These are phyloP conservation scores for Suillus subaureus DNA, from an alignment of 768 basidiomycete genomes.

Conservation along the genomic window DNA sequence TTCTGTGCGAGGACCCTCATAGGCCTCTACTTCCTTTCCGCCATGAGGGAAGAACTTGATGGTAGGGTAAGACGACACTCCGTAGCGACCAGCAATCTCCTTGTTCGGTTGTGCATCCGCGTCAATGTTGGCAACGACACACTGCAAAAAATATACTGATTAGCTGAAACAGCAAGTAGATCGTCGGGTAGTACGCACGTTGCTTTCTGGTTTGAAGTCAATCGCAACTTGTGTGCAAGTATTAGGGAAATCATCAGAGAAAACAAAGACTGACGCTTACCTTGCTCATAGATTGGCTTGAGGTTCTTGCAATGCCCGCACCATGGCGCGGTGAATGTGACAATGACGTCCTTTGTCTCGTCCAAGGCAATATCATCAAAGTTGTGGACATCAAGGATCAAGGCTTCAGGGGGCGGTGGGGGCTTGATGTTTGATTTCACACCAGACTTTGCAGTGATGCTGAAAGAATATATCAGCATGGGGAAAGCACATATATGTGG, in stretches of 20 bases:
- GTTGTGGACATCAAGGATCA: constrained; percentile 66
- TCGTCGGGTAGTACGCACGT: constrained; percentile 47
- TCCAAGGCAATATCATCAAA: constrained; percentile 80
- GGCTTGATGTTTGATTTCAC: constrained; percentile 88
- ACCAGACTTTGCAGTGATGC: constrained; percentile 73
- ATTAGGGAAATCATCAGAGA: constrained; percentile 5
- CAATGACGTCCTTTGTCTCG: constrained; percentile 77
- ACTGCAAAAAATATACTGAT: constrained; percentile 45
- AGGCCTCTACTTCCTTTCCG: constrained; percentile 62
- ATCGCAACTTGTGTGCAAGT: constrained; percentile 57
- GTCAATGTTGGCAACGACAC: constrained; percentile 88
- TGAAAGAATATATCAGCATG: constrained; percentile 30
- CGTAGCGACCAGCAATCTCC: constrained; percentile 69
- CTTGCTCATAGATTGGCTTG: constrained; percentile 86
- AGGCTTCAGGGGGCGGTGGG: constrained; percentile 72
- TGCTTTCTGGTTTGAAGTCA: constrained; percentile 75
- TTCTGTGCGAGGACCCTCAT: constrained; percentile 73
- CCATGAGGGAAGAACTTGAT: constrained; percentile 92
- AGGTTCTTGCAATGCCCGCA: constrained; percentile 95
- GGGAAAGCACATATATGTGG: not conserved
- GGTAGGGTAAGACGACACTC: constrained; percentile 83
- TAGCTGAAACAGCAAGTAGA: not conserved
- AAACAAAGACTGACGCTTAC: constrained; percentile 33
- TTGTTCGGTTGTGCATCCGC: constrained; percentile 84
- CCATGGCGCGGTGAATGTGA: constrained; percentile 83